phyloP scores from a whole-genome alignment of 2,329 filamentous ascomycete species.

The Dactylella cylindrospora region DNA sequence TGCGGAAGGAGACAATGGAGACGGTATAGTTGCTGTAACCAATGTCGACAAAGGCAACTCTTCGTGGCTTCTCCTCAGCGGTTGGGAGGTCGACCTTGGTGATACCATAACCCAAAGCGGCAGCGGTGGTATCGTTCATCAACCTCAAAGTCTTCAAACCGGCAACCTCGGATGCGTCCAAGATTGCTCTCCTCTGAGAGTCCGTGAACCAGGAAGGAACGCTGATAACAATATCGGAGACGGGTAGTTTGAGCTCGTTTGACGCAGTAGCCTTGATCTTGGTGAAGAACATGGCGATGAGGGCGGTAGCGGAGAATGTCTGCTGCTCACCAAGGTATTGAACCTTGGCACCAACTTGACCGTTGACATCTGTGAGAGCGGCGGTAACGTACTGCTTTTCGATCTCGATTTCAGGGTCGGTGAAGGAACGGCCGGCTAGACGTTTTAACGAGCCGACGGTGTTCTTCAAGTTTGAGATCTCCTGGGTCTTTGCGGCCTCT shows the following conservation, averaged over 20 bases:
- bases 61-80: conserved; percentile 85
- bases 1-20: conserved; percentile 93
- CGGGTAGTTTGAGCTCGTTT: conserved; percentile 83
- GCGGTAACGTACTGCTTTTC: conserved; percentile 91
- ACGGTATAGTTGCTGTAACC: conserved; percentile 95
- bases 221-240: conserved; percentile 89
- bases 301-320: conserved; percentile 89
- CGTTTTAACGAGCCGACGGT: conserved; percentile 91
- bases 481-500: conserved; percentile 95
- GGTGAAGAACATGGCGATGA: conserved; percentile 91
- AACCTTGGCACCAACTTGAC: conserved; percentile 93
- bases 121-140: conserved; percentile 97
- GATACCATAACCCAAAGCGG: conserved; percentile 94
- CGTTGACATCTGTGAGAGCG: conserved; percentile 82
- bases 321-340: conserved; percentile 92
- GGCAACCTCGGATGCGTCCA: conserved; percentile 91
- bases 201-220: conserved; percentile 98
- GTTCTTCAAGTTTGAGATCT: conserved; percentile 99
- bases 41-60: conserved; percentile 90
- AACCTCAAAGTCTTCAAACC: conserved; percentile 88
- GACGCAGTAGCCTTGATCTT: conserved; percentile 89
- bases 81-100: conserved; percentile 91
- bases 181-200: conserved; percentile 79
- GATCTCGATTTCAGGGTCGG: conserved; percentile 86
- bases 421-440: conserved; percentile 80